These are phyloP conservation scores for Berberis thunbergii DNA, from an alignment of 164 flowering plant genomes.

Conservation along the genomic window DNA sequence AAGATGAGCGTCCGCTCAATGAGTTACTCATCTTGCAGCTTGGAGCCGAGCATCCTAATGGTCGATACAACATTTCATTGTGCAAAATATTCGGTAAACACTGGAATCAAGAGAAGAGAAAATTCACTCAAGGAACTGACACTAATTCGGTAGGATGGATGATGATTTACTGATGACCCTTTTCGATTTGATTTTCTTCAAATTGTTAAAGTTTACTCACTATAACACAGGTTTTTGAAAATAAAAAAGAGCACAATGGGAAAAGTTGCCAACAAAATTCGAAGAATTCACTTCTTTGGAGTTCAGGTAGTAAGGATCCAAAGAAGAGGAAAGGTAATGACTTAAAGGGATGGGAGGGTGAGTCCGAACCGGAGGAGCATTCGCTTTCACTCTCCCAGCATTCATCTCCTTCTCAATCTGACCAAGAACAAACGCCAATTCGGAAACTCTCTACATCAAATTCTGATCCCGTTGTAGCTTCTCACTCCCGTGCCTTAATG, in stretches of 20 bases:
- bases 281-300: constrained; percentile 17
- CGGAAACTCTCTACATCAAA: constrained; percentile 11
- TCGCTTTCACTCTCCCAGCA: constrained; percentile 66
- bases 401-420: constrained; percentile 85
- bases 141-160: constrained; percentile 27
- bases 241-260: constrained; percentile 15
- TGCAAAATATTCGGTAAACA: constrained; percentile 56
- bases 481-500: constrained; percentile 27
- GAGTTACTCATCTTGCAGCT: constrained; percentile 71
- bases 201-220: too few relatives aligned
- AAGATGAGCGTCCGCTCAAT: constrained; percentile 85
- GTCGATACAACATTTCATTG: constrained; percentile 44
- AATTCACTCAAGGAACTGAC: constrained; percentile 21
- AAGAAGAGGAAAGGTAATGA: constrained; percentile 51
- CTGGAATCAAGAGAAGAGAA: constrained; percentile 41
- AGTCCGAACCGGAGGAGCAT: constrained; percentile 75
- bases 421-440: constrained; percentile 59
- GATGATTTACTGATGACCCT: too few relatives aligned
- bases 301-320: constrained; percentile 41
- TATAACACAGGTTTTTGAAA: constrained; percentile 9
- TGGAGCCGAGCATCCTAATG: constrained; percentile 53
- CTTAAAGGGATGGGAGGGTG: constrained; percentile 33
- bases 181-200: too few relatives aligned
- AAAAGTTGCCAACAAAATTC: constrained; percentile 18
- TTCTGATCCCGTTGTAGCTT: constrained; percentile 10